A percentile compares a stretch with the other conserved stretches of the same genome.
These are phyloP conservation scores for Stereocaulon alpinum DNA, from an alignment of 495 filamentous ascomycete genomes.

Conservation along the genomic window DNA sequence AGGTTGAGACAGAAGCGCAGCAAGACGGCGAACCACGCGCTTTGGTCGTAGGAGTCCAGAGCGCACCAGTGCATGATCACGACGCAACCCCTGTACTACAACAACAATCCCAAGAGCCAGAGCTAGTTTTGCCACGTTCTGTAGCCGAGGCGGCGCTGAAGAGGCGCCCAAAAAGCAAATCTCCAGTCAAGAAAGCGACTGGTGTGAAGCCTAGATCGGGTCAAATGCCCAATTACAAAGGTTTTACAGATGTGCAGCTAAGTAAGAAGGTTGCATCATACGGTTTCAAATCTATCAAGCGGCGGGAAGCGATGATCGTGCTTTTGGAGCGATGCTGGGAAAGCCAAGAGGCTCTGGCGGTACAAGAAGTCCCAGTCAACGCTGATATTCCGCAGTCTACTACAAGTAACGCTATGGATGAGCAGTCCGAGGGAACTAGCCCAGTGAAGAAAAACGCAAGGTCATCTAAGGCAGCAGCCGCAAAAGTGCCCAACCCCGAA, in stretches of 20 bases:
- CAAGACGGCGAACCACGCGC: neutral
- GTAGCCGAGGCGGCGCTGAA: slow-evolving; percentile 15
- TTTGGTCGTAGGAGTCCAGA: neutral
- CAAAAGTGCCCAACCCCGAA: neutral
- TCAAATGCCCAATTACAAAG: slow-evolving; percentile 50
- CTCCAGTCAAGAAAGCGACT: slow-evolving; percentile 15
- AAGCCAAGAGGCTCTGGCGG: slow-evolving; percentile 28
- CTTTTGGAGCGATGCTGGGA: slow-evolving; percentile 67
- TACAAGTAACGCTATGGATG: slow-evolving; percentile 3
- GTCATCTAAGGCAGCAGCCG: slow-evolving; percentile 10
- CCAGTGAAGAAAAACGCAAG: slow-evolving; percentile 15
- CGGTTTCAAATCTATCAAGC: slow-evolving; percentile 67
- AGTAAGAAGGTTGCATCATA: slow-evolving; percentile 51
- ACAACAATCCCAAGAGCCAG: neutral
- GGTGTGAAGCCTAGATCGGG: slow-evolving; percentile 11
- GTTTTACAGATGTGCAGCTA: slow-evolving; percentile 54
- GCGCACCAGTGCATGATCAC: neutral
- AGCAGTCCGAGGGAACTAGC: slow-evolving; percentile 27
- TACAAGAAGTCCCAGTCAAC: slow-evolving; percentile 13
- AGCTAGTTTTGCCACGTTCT: slow-evolving; percentile 11
- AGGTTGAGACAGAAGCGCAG: neutral
- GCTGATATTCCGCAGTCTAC: slow-evolving; percentile 1
- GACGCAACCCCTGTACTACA: neutral
- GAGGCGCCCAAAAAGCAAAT: slow-evolving; percentile 13
- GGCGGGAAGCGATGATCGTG: slow-evolving; percentile 58